Percentiles rank a stretch among this genome's conserved stretches.
These are phyloP conservation scores for Nidularia pulvinata DNA, from an alignment of 768 basidiomycete genomes.

Conservation along the genomic window DNA sequence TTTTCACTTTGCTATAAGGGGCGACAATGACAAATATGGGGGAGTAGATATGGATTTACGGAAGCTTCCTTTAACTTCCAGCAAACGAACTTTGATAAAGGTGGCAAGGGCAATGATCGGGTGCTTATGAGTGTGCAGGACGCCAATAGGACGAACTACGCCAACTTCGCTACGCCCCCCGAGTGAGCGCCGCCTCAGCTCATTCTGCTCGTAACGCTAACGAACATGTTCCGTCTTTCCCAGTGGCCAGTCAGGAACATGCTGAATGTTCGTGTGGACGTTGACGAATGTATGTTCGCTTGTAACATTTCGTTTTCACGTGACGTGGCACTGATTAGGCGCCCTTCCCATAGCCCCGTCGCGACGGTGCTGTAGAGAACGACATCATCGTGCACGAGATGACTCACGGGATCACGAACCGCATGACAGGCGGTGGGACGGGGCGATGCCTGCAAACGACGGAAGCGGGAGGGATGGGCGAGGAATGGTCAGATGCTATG, in stretches of 20 bases:
- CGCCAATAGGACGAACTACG: conserved; percentile 39
- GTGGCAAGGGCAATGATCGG: conserved; percentile 48
- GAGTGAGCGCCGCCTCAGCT: conserved; percentile 26
- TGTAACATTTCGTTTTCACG: too few species aligned
- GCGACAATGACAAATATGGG: too few species aligned
- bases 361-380: conserved; percentile 50
- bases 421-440: conserved; percentile 45
- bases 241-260: conserved; percentile 10
- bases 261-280: conserved; percentile 19
- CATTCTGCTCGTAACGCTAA: too few species aligned
- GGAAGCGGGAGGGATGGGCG: conserved; percentile 62
- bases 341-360: conserved; percentile 23
- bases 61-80: conserved; percentile 60
- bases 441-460: conserved; percentile 55
- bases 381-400: conserved; percentile 41
- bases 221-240: neutral
- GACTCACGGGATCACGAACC: conserved; percentile 38
- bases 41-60: conserved; percentile 52
- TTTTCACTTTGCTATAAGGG: too few species aligned
- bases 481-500: conserved; percentile 55
- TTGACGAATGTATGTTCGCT: conserved; percentile 4
- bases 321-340: too few species aligned
- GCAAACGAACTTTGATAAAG: conserved; percentile 45
- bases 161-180: conserved; percentile 40
- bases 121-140: conserved; percentile 54